Base-by-base conservation (phyloP, 306 rosid genomes). In the Gastrolobium villosum region DNA sequence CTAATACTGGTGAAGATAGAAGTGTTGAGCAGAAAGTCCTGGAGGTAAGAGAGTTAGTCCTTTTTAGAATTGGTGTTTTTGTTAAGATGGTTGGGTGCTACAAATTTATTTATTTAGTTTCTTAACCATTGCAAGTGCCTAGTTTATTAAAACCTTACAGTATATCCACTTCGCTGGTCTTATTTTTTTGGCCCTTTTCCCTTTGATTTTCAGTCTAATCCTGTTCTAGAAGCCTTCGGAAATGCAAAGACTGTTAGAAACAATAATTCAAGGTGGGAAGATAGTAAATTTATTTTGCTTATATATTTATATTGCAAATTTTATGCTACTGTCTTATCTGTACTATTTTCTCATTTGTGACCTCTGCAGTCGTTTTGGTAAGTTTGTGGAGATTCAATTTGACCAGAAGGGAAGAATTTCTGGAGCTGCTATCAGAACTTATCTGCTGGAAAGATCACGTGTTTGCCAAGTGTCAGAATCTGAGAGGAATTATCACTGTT, bases 141-240 rank as follows among this genome's bases (percentile, higher is more conserved):
- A 34, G 45, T 41, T 81, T 62, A 49, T 36, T 77, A 37, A 66
- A 78, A 39, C 44, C 70, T 77, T 74, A 26, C 13, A 39, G 61
- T 67, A 45, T 62, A 56, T 50, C 39, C 48, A 39, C 61, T 73
- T 48, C 36, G n/a, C 52, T 65, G 53, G 30, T 35, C 50, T 61
- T 67, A 28, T 45, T 14, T 53, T 36, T 13, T 65, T 6, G 10
- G 6, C 39, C 71, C 28, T 78, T 63, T 63, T 56, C 56, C 30
- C 7, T 67, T 79, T 81, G 10, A 67, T 56, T 84, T 86, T 81
- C 93, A 96, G 99, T 96, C 99, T 79, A 96, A 96, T 89, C 99
- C 99, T 72, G 99, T 96, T 84, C 87, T 96, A 70, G 99, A 96
- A 89, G 99, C 99, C 81, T 96, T 96, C 83, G 99, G 99, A 76